A percentile compares a stretch with the other conserved stretches of the same genome.
Conservation (phyloP, 2,329 filamentous ascomycete species). For the Bretziella fagacearum region DNA sequence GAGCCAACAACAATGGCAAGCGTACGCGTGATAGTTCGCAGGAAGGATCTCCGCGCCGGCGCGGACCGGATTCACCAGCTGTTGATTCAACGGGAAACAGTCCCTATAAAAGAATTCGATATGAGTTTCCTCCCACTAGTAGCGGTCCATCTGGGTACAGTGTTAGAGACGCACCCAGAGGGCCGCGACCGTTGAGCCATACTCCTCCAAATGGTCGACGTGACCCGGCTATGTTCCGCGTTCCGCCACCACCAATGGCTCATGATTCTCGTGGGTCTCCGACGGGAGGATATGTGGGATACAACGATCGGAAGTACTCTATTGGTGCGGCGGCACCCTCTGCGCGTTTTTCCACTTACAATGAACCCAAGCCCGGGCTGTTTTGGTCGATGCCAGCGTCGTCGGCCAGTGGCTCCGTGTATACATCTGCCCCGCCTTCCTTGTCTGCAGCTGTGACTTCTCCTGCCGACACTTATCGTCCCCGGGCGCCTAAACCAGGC, state of each 20-base stretch:
- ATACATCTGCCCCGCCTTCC: too few relatives aligned
- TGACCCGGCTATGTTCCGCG: neutral
- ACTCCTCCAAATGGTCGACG: neutral
- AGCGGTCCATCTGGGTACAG: neutral
- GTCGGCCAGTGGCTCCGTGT: too few relatives aligned
- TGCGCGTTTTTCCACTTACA: too few relatives aligned
- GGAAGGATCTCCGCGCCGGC: neutral
- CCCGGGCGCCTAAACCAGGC: slow-evolving; percentile 8
- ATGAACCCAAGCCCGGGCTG: too few relatives aligned
- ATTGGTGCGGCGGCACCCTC: too few relatives aligned
- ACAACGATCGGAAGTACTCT: too few relatives aligned
- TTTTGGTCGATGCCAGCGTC: too few relatives aligned
- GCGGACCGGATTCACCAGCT: neutral
- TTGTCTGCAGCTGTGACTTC: neutral
- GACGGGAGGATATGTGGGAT: too few relatives aligned
- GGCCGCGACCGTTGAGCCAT: neutral
- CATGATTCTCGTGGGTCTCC: too few relatives aligned
- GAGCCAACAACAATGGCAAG: slow-evolving; percentile 3
- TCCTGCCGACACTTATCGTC: neutral
- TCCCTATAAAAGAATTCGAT: neutral
- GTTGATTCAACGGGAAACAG: neutral
- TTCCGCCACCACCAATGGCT: too few relatives aligned
- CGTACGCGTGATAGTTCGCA: neutral
- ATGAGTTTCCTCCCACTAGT: neutral
- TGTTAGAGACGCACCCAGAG: slow-evolving; percentile 1